phyloP scores from a whole-genome alignment of 176 grass and related monocot genomes.

The Alopecurus myosuroides region DNA sequence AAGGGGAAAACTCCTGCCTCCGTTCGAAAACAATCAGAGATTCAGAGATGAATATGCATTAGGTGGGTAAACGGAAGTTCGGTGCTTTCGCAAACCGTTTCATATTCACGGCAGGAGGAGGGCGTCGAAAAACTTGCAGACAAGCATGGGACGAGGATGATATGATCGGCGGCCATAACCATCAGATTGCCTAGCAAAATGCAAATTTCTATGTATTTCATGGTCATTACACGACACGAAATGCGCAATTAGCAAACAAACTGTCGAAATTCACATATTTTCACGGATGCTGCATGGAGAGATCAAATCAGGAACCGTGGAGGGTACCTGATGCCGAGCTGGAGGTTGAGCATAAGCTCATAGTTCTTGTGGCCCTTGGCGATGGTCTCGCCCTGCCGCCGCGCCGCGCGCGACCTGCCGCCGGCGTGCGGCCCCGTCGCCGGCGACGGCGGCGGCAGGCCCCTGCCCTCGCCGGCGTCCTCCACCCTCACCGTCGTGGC shows the following conservation, averaged over 20 bases:
- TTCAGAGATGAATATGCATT: neutral
- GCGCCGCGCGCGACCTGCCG: conserved; percentile 38
- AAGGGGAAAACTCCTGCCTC: neutral
- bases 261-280: neutral
- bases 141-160: neutral
- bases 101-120: neutral
- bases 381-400: conserved; percentile 85
- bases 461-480: conserved; percentile 48
- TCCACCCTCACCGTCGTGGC: conserved; percentile 50
- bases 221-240: neutral
- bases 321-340: conserved; percentile 86
- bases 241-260: neutral
- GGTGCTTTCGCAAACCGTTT: neutral
- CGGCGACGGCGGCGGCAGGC: conserved; percentile 42
- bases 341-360: conserved; percentile 99
- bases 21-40: neutral
- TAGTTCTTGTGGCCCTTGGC: conserved; percentile 98
- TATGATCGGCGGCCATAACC: neutral
- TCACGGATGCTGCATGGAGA: neutral
- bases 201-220: neutral
- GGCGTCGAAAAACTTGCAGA: neutral
- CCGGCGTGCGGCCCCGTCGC: conserved; percentile 38
- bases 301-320: neutral
- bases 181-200: neutral
- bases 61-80: neutral